These are phyloP conservation scores for Pseudocercospora eumusae DNA, from an alignment of 2,329 filamentous ascomycete genomes.

Conservation along the genomic window DNA sequence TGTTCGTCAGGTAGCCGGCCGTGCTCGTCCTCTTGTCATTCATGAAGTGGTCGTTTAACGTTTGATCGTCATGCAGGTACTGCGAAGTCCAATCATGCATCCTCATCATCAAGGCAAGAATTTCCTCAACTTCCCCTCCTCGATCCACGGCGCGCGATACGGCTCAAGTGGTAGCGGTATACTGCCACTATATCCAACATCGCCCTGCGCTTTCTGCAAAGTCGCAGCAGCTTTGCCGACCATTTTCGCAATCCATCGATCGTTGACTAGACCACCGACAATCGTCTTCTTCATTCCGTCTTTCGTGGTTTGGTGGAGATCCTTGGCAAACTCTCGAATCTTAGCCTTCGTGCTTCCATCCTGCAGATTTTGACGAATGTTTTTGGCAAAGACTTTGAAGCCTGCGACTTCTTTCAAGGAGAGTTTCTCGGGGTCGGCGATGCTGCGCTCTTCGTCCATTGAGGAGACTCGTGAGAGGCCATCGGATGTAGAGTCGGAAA, in stretches of 20 bases:
- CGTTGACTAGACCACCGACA: slow-evolving; percentile 53
- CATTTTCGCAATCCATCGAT: slow-evolving; percentile 57
- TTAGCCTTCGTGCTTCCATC: slow-evolving; percentile 31
- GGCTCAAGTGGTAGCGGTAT: slow-evolving; percentile 48
- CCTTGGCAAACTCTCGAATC: slow-evolving; percentile 37
- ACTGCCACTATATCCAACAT: slow-evolving; percentile 54
- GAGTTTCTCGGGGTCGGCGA: slow-evolving; percentile 5
- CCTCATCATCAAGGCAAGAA: slow-evolving; percentile 29
- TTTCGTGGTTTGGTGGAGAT: slow-evolving; percentile 41
- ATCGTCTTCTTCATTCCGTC: slow-evolving; percentile 52
- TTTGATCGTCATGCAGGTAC: background rate
- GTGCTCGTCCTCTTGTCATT: background rate
- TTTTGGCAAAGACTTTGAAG: slow-evolving; percentile 35
- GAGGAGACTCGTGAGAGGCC: slow-evolving; percentile 1
- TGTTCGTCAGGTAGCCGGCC: background rate
- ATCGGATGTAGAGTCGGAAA: slow-evolving; percentile 34
- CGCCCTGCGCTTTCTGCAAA: slow-evolving; percentile 52
- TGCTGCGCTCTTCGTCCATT: slow-evolving; percentile 3
- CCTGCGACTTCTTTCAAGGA: slow-evolving; percentile 25
- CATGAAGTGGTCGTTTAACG: too few relatives aligned
- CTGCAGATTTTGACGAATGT: slow-evolving; percentile 33
- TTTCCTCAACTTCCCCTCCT: slow-evolving; percentile 26
- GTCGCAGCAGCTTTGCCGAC: slow-evolving; percentile 55
- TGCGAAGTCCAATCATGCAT: background rate
- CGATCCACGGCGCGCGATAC: slow-evolving; percentile 36